Evolutionary conservation across 257 asterid species (phyloP).

Genomic region (Gardenia jasminoides): DNA sequence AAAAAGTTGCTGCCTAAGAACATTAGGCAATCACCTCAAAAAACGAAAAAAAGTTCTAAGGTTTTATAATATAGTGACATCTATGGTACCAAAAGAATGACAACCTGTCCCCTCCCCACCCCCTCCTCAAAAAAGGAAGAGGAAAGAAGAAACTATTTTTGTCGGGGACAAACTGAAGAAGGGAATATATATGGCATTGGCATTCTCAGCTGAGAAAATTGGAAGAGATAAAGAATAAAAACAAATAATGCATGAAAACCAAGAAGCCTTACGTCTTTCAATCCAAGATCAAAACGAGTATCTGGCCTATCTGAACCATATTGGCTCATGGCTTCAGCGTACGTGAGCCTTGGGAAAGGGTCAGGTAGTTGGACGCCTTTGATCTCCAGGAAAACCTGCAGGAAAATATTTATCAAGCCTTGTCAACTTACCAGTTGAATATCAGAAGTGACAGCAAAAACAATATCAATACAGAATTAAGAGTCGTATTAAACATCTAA

Average conservation of each 20-base stretch:
- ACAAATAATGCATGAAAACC: background rate
- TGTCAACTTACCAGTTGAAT: conserved; percentile 6
- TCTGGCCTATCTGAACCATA: conserved; percentile 97
- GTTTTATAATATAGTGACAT: background rate
- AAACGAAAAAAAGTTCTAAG: background rate
- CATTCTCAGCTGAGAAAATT: background rate
- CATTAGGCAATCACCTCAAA: background rate
- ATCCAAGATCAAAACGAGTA: conserved; percentile 74
- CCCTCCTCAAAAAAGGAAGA: background rate
- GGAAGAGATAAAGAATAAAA: background rate
- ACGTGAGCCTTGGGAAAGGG: conserved; percentile 91
- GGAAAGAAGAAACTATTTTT: background rate
- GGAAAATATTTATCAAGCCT: conserved; percentile 9
- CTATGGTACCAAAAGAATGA: background rate
- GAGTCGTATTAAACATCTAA: background rate
- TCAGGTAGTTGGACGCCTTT: conserved; percentile 83
- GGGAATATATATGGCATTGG: background rate
- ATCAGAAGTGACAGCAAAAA: conserved; percentile 4
- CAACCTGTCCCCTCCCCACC: background rate
- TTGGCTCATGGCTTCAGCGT: conserved; percentile 80
- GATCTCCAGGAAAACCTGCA: conserved; percentile 84
- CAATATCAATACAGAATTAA: background rate
- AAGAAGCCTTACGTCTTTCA: conserved; percentile 63
- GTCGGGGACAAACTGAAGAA: background rate
- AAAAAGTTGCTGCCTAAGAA: conserved; percentile 5